These are phyloP conservation scores for Diversispora eburnea DNA, from an alignment of 192 early-diverging fungal species.

Conservation along the genomic window DNA sequence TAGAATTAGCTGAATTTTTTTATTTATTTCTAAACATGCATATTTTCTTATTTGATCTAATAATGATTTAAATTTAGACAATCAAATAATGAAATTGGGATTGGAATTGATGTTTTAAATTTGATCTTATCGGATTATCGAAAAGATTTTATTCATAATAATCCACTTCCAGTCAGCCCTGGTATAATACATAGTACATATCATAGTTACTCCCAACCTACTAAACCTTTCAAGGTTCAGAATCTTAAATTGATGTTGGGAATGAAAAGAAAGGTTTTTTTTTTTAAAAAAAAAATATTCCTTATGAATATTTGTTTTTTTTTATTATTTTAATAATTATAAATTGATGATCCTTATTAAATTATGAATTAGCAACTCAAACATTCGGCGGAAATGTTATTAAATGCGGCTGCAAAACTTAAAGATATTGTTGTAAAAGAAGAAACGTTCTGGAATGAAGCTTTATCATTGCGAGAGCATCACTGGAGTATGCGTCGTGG, in stretches of 20 bases:
- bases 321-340: not conserved
- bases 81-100: conserved; percentile 22
- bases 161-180: conserved; percentile 11
- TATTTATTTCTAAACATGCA: too few species aligned
- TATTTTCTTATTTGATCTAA: not conserved
- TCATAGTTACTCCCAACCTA: conserved; percentile 14
- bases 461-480: conserved; percentile 17
- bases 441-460: conserved; percentile 26
- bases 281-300: not conserved
- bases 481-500: conserved; percentile 15
- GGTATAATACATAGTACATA: conserved; percentile 4
- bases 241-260: conserved; percentile 28
- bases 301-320: not conserved
- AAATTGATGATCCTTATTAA: not conserved
- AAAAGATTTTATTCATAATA: not conserved
- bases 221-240: conserved; percentile 14
- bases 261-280: conserved; percentile 19
- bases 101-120: conserved; percentile 28
- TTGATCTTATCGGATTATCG: not conserved
- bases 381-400: conserved; percentile 22
- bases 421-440: conserved; percentile 15
- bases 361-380: conserved; percentile 20
- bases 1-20: not conserved
- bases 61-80: not conserved
- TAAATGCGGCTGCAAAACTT: not conserved